A percentile compares a stretch with the other conserved stretches of the same genome.
These are phyloP conservation scores for Nicotiana rustica DNA, from an alignment of 305 asterid species.

Conservation along the genomic window DNA sequence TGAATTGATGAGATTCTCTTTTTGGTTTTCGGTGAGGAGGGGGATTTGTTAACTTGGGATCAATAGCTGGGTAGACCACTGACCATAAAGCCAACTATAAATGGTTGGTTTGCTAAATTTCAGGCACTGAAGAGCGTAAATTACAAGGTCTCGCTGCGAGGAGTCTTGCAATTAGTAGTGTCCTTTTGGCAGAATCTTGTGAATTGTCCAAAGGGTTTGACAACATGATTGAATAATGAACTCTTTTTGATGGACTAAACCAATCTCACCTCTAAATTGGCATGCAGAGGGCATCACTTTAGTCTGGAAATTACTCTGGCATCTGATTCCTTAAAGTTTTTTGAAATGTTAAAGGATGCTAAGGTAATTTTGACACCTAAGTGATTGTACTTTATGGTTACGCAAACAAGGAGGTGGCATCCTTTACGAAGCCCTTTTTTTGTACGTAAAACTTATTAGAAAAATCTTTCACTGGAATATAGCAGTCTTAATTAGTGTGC, in stretches of 20 bases:
- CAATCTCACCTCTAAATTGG: background rate
- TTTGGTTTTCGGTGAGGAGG: background rate
- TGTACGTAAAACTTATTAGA: slow-evolving; percentile 14
- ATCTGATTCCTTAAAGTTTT: slow-evolving; percentile 9
- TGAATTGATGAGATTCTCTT: background rate
- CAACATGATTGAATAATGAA: slow-evolving; percentile 12
- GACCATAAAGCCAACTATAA: background rate
- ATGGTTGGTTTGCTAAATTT: background rate
- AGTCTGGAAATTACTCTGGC: background rate
- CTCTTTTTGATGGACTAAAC: slow-evolving; percentile 16
- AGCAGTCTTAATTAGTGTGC: slow-evolving; percentile 31
- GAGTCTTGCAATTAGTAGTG: slow-evolving; percentile 21
- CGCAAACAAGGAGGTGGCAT: background rate
- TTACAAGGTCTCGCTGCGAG: background rate
- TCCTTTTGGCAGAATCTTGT: slow-evolving; percentile 25
- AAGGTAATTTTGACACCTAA: background rate
- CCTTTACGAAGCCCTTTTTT: background rate
- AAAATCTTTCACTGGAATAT: background rate
- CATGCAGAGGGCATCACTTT: slow-evolving; percentile 7
- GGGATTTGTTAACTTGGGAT: slow-evolving; percentile 3
- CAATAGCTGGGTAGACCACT: background rate
- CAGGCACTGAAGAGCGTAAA: background rate
- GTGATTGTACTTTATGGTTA: slow-evolving; percentile 18
- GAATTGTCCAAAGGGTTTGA: background rate
- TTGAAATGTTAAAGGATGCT: slow-evolving; percentile 17